phyloP scores from a whole-genome alignment of 495 filamentous ascomycete genomes.

The Lasiosphaeria miniovina region DNA sequence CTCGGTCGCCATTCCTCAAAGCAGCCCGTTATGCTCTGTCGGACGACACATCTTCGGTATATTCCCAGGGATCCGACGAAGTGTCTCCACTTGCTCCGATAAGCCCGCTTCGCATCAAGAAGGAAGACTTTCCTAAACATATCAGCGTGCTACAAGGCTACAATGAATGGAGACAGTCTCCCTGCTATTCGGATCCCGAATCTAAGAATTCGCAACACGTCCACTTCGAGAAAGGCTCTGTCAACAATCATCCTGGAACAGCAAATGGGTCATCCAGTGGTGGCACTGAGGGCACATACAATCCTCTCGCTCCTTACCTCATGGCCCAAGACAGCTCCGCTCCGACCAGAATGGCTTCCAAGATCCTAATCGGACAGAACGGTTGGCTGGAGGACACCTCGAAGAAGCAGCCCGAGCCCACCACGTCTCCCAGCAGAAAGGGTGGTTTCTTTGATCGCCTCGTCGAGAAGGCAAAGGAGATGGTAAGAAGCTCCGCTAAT shows the following conservation, averaged over 20 bases:
- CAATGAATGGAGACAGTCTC: constrained; percentile 12
- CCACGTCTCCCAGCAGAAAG: constrained; percentile 22
- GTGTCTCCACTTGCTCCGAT: constrained; percentile 7
- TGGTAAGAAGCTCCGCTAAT: constrained; percentile 30
- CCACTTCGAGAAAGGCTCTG: neutral
- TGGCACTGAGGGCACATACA: constrained; percentile 14
- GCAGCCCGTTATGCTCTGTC: neutral
- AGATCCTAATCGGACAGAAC: constrained; percentile 45
- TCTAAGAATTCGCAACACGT: neutral
- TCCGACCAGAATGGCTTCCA: constrained; percentile 24
- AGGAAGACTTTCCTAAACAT: constrained; percentile 13
- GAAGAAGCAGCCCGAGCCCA: constrained; percentile 13
- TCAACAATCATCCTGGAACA: neutral
- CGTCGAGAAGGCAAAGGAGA: constrained; percentile 42
- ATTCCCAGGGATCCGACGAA: constrained; percentile 21
- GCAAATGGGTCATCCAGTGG: neutral
- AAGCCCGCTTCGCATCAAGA: constrained; percentile 27
- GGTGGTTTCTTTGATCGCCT: constrained; percentile 35
- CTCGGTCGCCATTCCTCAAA: neutral
- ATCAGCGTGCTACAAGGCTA: constrained; percentile 27
- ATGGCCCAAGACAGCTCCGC: neutral
- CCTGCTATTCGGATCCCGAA: neutral
- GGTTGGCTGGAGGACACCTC: constrained; percentile 48
- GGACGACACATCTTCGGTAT: constrained; percentile 22
- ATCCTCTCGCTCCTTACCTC: constrained; percentile 20